Evolutionary conservation across 2,329 filamentous ascomycete genomes (phyloP).

Genomic region (Leptographium lundbergii): DNA sequence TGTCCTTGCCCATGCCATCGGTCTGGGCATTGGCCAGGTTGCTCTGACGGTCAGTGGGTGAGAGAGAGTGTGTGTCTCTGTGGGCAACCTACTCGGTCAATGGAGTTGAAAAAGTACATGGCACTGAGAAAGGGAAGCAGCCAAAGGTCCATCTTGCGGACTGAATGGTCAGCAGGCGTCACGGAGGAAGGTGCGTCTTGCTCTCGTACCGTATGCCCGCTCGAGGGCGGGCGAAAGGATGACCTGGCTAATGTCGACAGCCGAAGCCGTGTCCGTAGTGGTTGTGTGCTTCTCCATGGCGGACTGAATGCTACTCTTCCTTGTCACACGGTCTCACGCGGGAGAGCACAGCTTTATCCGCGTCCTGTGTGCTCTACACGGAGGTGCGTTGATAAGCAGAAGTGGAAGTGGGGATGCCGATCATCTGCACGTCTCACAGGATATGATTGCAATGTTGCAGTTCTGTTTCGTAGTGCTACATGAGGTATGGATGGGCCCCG

Average conservation of each 20-base stretch:
- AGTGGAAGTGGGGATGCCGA: no score
- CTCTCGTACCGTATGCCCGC: background rate
- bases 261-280: background rate
- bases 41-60: constrained; percentile 13
- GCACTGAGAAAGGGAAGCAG: constrained; percentile 26
- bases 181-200: background rate
- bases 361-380: no score
- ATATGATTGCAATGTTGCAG: no score
- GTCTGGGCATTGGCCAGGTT: constrained; percentile 42
- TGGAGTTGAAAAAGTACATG: constrained; percentile 8
- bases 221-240: background rate
- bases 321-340: no score
- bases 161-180: background rate
- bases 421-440: no score
- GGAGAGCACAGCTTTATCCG: no score
- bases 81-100: constrained; percentile 6
- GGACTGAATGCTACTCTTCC: background rate
- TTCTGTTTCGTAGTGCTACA: no score
- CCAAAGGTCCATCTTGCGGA: constrained; percentile 26
- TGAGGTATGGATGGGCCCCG: no score
- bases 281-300: background rate
- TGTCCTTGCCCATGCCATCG: constrained; percentile 34
- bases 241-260: background rate
- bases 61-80: no score
- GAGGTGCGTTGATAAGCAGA: no score